Conservation (phyloP, 169 alveolate species). For the Babesia sp. region DNA sequence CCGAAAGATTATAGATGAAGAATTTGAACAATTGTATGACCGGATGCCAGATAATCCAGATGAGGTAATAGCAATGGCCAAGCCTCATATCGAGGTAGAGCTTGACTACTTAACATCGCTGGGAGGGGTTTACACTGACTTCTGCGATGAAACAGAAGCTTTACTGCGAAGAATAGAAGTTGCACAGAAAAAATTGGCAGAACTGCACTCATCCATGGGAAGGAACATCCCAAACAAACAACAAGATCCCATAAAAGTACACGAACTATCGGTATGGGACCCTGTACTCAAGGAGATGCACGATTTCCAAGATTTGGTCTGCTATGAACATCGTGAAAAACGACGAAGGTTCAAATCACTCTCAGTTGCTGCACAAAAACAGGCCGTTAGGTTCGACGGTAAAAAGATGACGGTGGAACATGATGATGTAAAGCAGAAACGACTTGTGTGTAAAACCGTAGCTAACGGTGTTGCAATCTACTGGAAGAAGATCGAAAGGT, state of each 20-base stretch:
- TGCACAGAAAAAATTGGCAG: conserved; percentile 23
- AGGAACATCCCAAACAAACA: conserved; percentile 14
- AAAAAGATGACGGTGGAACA: conserved; percentile 30
- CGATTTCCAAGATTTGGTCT: conserved; percentile 76
- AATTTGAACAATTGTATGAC: background rate
- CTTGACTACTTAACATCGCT: conserved; percentile 19
- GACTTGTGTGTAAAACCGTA: conserved; percentile 52
- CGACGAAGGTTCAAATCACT: conserved; percentile 66
- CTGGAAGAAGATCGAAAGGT: conserved; percentile 76
- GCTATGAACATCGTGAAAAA: conserved; percentile 73
- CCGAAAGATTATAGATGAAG: conserved; percentile 1
- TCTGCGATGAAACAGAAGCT: conserved; percentile 14
- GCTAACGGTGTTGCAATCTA: conserved; percentile 64
- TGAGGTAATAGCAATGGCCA: conserved; percentile 26
- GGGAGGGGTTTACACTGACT: conserved; percentile 57
- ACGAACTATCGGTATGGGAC: conserved; percentile 31
- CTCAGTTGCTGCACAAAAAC: conserved; percentile 54
- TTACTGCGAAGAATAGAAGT: background rate
- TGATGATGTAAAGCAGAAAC: conserved; percentile 61
- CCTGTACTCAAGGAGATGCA: conserved; percentile 65
- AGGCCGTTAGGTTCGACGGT: conserved; percentile 35
- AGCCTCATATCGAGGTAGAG: conserved; percentile 32
- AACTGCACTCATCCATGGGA: conserved; percentile 47
- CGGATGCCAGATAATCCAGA: conserved; percentile 3
- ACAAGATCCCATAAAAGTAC: conserved; percentile 47